Conservation (phyloP, 805 yeast species). For the Metschnikowia henanensis region DNA sequence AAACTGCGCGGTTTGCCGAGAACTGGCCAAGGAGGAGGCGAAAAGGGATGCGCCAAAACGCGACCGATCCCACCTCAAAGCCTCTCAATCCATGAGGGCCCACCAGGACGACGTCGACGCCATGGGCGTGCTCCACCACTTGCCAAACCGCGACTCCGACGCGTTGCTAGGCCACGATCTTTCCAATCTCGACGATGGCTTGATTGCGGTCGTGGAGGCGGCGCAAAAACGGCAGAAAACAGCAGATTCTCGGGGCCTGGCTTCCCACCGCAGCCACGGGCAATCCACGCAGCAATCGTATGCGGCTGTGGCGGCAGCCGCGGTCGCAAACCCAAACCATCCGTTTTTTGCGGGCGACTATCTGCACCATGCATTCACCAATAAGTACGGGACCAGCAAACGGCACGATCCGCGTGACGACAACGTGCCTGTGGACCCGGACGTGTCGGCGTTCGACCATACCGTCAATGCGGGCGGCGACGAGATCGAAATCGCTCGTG, state of each 20-base stretch:
- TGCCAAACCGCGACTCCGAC: conserved; percentile 24
- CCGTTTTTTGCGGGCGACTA: conserved; percentile 17
- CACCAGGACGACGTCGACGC: conserved; percentile 30
- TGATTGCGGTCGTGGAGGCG: conserved; percentile 61
- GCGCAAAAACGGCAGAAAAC: conserved; percentile 44
- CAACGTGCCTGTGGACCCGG: conserved; percentile 58
- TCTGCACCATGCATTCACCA: conserved; percentile 11
- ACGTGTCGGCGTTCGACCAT: conserved; percentile 46
- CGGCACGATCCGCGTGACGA: conserved; percentile 15
- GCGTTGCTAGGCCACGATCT: conserved; percentile 41
- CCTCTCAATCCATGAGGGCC: neutral
- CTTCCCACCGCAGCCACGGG: conserved; percentile 6
- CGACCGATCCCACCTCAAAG: neutral
- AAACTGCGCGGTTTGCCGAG: conserved; percentile 74
- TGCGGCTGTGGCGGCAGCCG: conserved; percentile 38
- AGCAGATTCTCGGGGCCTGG: conserved; percentile 15
- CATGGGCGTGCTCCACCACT: conserved; percentile 25
- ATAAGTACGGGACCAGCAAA: conserved; percentile 10
- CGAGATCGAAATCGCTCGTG: conserved; percentile 66
- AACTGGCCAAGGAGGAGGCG: conserved; percentile 31
- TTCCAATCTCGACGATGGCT: conserved; percentile 43
- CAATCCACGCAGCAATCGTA: conserved; percentile 22
- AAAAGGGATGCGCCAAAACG: neutral
- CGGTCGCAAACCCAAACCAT: conserved; percentile 22
- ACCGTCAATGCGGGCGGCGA: conserved; percentile 37